Conservation (phyloP, 495 filamentous ascomycete species). For the Tuber umbilicatum region DNA sequence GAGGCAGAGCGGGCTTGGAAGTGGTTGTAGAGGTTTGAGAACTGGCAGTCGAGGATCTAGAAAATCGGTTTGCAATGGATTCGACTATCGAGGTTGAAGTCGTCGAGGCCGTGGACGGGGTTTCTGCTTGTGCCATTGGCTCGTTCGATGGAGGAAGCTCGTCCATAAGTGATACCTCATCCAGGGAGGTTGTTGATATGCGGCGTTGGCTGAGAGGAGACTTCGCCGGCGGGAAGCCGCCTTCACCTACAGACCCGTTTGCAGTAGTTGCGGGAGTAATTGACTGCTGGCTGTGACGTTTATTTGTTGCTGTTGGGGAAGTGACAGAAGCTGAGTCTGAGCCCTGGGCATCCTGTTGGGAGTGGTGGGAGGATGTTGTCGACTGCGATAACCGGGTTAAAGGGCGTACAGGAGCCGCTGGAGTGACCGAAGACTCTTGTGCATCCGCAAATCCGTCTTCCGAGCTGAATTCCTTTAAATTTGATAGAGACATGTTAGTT, state of each 20-base stretch:
- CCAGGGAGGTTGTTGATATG: slow-evolving; percentile 40
- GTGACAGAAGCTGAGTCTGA: slow-evolving; percentile 21
- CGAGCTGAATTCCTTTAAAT: slow-evolving; percentile 32
- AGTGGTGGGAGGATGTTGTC: slow-evolving; percentile 33
- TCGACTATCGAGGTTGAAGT: slow-evolving; percentile 38
- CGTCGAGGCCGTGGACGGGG: slow-evolving; percentile 22
- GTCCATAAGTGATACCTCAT: slow-evolving; percentile 42
- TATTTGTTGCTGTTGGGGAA: slow-evolving; percentile 17
- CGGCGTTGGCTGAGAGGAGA: slow-evolving; percentile 38
- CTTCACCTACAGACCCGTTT: slow-evolving; percentile 33
- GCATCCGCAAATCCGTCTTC: slow-evolving; percentile 41
- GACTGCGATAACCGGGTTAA: slow-evolving; percentile 28
- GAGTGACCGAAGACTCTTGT: slow-evolving; percentile 34
- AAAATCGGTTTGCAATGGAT: slow-evolving; percentile 41
- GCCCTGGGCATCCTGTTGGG: slow-evolving; percentile 26
- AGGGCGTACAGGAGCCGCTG: slow-evolving; percentile 16
- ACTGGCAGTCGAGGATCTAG: slow-evolving; percentile 37
- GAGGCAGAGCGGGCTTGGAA: slow-evolving; percentile 20
- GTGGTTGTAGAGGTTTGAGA: slow-evolving; percentile 31
- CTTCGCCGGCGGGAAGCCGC: slow-evolving; percentile 25
- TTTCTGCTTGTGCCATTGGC: slow-evolving; percentile 1
- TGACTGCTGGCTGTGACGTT: slow-evolving; percentile 36
- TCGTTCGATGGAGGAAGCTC: slow-evolving; percentile 38
- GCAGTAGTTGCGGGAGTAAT: slow-evolving; percentile 37
- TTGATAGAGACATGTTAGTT: slow-evolving; percentile 29